Conservation (phyloP, 495 filamentous ascomycete genomes). For the Jackrogersella multiformis region DNA sequence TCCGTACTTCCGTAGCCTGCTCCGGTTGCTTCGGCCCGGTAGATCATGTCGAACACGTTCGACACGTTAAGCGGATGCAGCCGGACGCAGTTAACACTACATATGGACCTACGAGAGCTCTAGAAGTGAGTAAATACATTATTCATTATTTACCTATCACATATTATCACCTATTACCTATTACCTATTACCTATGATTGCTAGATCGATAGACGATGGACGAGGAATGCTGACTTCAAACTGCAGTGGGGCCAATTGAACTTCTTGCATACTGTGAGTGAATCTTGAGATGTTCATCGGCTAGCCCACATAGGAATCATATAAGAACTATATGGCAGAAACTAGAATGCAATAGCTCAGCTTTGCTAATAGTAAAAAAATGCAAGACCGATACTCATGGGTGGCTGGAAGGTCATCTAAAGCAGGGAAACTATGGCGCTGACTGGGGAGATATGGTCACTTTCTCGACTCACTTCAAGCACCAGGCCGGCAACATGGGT, state of each 20-base stretch:
- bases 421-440: slow-evolving; percentile 79
- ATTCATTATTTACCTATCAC: not conserved
- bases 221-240: slow-evolving; percentile 10
- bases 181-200: too few species aligned
- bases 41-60: slow-evolving; percentile 49
- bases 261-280: slow-evolving; percentile 74
- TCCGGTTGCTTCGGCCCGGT: slow-evolving; percentile 47
- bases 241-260: slow-evolving; percentile 79
- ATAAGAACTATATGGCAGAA: too few species aligned
- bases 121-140: slow-evolving; percentile 34
- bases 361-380: not conserved
- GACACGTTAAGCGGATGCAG: slow-evolving; percentile 58
- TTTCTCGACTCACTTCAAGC: slow-evolving; percentile 75
- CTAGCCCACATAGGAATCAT: too few species aligned
- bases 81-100: slow-evolving; percentile 56
- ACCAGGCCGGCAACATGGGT: slow-evolving; percentile 69
- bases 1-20: slow-evolving; percentile 39
- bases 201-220: not conserved
- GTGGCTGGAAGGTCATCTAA: slow-evolving; percentile 84
- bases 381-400: slow-evolving; percentile 72
- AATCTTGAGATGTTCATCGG: not conserved
- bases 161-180: too few species aligned
- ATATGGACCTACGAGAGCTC: slow-evolving; percentile 46
- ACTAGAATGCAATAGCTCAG: too few species aligned
- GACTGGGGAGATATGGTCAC: slow-evolving; percentile 92